phyloP scores from a whole-genome alignment of 306 rosid species.

The Dalbergia oliveri region DNA sequence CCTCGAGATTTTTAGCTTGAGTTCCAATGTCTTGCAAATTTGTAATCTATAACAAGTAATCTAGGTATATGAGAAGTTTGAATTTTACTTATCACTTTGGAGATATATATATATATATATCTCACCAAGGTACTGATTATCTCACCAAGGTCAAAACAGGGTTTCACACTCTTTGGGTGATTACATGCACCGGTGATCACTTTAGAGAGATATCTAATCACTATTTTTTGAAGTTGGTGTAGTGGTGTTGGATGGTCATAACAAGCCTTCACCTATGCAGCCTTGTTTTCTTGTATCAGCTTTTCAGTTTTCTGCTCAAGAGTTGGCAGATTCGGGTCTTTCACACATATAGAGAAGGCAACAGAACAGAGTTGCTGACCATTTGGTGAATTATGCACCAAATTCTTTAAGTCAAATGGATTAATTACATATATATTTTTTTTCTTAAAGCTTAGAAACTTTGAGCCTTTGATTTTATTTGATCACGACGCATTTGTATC shows the following conservation, averaged over 20 bases:
- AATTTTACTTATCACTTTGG: no score
- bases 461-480: background rate
- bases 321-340: no score
- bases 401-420: background rate
- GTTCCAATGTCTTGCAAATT: background rate
- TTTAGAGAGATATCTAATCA: no score
- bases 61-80: no score
- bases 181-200: no score
- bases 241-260: background rate
- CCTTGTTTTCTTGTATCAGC: background rate
- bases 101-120: background rate
- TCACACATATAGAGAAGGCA: background rate
- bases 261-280: background rate
- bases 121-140: no score
- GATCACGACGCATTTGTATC: background rate
- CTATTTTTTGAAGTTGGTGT: background rate
- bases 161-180: no score
- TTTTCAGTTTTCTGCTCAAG: background rate
- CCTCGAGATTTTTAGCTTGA: background rate
- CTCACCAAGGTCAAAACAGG: no score
- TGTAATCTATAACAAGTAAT: background rate
- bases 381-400: background rate
- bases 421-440: background rate
- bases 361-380: background rate
- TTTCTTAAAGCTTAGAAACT: background rate